These are phyloP conservation scores for Boletus semigastroideus DNA, from an alignment of 1,284 basidiomycete genomes.

Conservation along the genomic window DNA sequence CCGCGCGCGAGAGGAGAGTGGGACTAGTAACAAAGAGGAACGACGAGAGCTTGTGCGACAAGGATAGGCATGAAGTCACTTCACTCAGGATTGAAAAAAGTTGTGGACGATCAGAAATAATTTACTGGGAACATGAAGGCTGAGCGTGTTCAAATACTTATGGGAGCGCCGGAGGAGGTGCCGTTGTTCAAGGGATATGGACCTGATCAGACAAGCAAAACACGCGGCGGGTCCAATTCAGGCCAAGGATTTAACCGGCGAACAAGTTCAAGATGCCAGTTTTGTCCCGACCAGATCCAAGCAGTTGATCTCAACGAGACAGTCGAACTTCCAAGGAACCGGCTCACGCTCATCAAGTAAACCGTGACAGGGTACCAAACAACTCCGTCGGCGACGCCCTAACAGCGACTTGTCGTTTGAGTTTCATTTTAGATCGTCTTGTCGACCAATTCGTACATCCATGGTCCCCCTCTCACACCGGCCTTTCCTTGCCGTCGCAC, in stretches of 20 bases:
- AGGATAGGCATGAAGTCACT: constrained; percentile 32
- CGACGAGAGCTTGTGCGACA: constrained; percentile 1
- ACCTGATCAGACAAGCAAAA: constrained; percentile 27
- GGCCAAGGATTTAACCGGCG: constrained; percentile 26
- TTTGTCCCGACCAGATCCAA: constrained; percentile 19
- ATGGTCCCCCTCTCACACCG: constrained; percentile 23
- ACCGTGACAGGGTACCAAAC: not conserved
- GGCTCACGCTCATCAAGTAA: constrained; percentile 7
- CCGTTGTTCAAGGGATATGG: constrained; percentile 28
- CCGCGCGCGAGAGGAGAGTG: not conserved
- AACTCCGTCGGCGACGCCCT: constrained; percentile 25
- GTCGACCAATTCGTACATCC: constrained; percentile 16
- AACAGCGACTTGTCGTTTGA: constrained; percentile 29
- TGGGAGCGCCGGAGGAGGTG: constrained; percentile 23
- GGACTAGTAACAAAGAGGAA: constrained; percentile 9
- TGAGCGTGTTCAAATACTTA: constrained; percentile 30
- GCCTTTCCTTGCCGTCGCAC: constrained; percentile 16
- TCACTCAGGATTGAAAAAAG: no score
- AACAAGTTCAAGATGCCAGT: constrained; percentile 3
- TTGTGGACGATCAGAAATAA: constrained; percentile 29
- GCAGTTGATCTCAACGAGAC: no score
- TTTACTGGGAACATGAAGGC: constrained; percentile 29
- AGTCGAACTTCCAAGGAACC: constrained; percentile 19
- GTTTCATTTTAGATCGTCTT: constrained; percentile 34
- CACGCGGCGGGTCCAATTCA: constrained; percentile 26